Evolutionary conservation across 2,329 filamentous ascomycete species (phyloP), one percentile per base, ranked within the genome.

Genomic region (Alternaria solani): DNA sequence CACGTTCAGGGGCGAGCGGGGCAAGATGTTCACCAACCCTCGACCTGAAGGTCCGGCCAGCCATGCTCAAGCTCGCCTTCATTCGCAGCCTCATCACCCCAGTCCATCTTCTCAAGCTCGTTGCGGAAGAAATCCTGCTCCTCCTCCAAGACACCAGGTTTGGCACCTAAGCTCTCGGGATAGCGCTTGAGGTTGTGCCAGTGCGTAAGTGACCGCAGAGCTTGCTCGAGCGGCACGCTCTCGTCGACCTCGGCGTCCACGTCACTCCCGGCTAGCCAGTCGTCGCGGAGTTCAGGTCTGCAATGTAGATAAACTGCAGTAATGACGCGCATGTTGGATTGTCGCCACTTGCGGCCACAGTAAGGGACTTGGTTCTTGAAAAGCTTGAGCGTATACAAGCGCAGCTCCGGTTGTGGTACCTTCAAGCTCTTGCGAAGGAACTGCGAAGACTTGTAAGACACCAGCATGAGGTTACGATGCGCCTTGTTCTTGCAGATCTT

Each of bases 281-380:
- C 95, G 74, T 99, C 95, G 30, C 94, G 87, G 46, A 99, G 84
- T 77, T 98, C 94, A 0, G 94, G 94, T 7, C 93, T 87, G 74
- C 94, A 97, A 80, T 97, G 92, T 49, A 99, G 84, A 78, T 97
- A 99, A 1, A 99, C 92, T 4, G 94, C 93, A 0, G 95, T 99
- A 75, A 99, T 99, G 73, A 98, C 94, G 56, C 94, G 91, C 95
- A 99, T 99, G 79, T 99, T 98, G 69, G 89, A 89, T 81, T 98
- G 95, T 14, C 95, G 89, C 95, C 95, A 99, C 81, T 99, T 99
- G 43, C 95, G 90, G 23, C 95, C 94, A 78, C 94, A 98, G 83
- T 97, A 99, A 1, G 95, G 95, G 5, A 99, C 95, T 79, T 99
- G 95, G 62, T 93, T 95, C 80, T 99, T 99, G 88, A 98, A 98